phyloP scores from a whole-genome alignment of 129 eudicot species.

The Centrapalus pauciflorus region DNA sequence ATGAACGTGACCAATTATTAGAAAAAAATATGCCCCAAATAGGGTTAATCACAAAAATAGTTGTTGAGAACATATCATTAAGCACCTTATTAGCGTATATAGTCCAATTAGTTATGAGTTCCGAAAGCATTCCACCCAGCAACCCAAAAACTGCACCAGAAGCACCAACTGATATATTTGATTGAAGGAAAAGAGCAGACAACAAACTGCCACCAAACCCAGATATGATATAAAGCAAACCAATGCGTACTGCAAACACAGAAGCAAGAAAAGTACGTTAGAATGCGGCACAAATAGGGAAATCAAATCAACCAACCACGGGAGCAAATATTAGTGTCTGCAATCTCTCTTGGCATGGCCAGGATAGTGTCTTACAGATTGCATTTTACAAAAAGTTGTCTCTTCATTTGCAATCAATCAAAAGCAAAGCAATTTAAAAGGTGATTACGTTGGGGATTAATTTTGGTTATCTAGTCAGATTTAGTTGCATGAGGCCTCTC shows the following conservation, averaged over 20 bases:
- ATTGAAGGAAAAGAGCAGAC: constrained; percentile 73
- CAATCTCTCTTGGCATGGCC: too few species aligned
- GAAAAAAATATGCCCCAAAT: background rate
- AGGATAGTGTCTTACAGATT: too few species aligned
- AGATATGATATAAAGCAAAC: constrained; percentile 66
- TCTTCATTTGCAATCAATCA: too few species aligned
- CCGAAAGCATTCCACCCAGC: constrained; percentile 91
- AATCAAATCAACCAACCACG: background rate
- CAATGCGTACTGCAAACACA: constrained; percentile 63
- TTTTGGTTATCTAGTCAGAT: too few species aligned
- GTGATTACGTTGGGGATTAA: too few species aligned
- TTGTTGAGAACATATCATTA: background rate
- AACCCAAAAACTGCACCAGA: constrained; percentile 95
- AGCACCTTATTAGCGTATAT: constrained; percentile 85
- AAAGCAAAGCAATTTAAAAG: too few species aligned
- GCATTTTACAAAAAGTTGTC: too few species aligned
- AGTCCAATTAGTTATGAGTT: constrained; percentile 84
- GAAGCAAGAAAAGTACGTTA: background rate
- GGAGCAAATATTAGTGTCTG: too few species aligned
- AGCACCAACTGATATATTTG: constrained; percentile 94
- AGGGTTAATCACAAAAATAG: background rate
- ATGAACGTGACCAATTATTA: background rate
- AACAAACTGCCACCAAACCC: constrained; percentile 92
- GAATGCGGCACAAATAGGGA: background rate
- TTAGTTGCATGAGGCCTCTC: too few species aligned